Evolutionary conservation across 2,329 filamentous ascomycete species (phyloP), one percentile per base, ranked within the genome.

Genomic region (Trichoderma oligosporum): DNA sequence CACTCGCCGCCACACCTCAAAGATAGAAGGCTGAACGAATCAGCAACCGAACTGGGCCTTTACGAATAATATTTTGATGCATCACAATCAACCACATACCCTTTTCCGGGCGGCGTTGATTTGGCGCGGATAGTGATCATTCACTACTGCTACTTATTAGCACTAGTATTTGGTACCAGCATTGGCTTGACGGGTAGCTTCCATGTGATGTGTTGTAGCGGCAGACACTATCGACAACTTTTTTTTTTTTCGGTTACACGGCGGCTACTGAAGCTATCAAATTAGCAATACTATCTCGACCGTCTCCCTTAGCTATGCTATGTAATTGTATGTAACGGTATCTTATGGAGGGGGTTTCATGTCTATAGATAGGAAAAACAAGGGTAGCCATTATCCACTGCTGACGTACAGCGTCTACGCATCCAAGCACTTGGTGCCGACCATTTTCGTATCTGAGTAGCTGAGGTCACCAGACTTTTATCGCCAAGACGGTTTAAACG

Each of bases 401-500:
- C 52, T 55, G 52, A 55, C 52, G 52, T 46, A 55, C 52, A 55
- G 29, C 25, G 52, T 41, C 6, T 55, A 55, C 52, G 52, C 52
- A 41, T 55, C 41, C 31, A 11, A 55, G 42, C 8, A n/a, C 16
- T 16, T 11, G 18, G 31, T 29, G 42, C 24, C 33, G 20, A 6
- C 12, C 7, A 11, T 55, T 45, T 55, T 20, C 31, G 31, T 55
- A 46, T 55, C 38, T 55, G 52, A 45, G 24, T 14, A 22, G 24
- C 16, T 38, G 22, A 16, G 16, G 20, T 16, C 22, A 31, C 52
- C 35, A 20, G 18, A n/a, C 11, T 55, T 24, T 55, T 27, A 14
- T 46, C 22, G 41, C 52, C 41, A 45, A 38, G 52, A 44, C 52
- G 51, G 51, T 55, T 45, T 46, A 12, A 45, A 46, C 51, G 52